Percentiles rank a stretch among this genome's conserved stretches.
Evolutionary conservation across 345 rosid species (phyloP).

Genomic region (Abelmoschus esculentus): DNA sequence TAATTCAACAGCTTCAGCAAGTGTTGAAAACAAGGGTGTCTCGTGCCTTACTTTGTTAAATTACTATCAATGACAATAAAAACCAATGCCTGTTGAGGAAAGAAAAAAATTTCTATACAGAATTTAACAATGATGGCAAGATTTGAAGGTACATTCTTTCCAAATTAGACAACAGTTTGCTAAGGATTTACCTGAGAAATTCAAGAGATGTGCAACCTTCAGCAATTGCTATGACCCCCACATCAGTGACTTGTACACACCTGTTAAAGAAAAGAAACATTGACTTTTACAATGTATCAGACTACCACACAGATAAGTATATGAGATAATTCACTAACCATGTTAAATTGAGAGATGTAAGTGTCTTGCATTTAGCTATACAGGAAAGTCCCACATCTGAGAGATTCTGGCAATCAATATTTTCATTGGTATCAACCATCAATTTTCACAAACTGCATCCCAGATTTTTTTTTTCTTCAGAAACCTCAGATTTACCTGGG

Average conservation of each 20-base stretch:
- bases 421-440: background rate
- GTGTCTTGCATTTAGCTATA: conserved; percentile 65
- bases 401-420: conserved; percentile 48
- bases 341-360: conserved; percentile 70
- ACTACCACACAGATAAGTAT: conserved; percentile 4
- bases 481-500: conserved; percentile 54
- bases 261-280: conserved; percentile 24
- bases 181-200: conserved; percentile 55
- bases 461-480: background rate
- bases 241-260: conserved; percentile 78
- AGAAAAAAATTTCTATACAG: background rate
- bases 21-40: background rate
- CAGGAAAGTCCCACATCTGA: conserved; percentile 75
- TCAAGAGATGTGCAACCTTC: conserved; percentile 69
- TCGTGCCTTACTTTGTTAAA: background rate
- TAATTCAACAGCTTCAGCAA: background rate
- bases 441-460: conserved; percentile 3
- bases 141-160: background rate
- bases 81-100: background rate
- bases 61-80: background rate
- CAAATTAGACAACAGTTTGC: background rate
- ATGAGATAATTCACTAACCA: conserved; percentile 43
- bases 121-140: background rate
- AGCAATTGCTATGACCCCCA: conserved; percentile 64
- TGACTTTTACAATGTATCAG: conserved; percentile 3